Evolutionary conservation across 208 protist species (phyloP).

Genomic region (Leishmania lainsoni): DNA sequence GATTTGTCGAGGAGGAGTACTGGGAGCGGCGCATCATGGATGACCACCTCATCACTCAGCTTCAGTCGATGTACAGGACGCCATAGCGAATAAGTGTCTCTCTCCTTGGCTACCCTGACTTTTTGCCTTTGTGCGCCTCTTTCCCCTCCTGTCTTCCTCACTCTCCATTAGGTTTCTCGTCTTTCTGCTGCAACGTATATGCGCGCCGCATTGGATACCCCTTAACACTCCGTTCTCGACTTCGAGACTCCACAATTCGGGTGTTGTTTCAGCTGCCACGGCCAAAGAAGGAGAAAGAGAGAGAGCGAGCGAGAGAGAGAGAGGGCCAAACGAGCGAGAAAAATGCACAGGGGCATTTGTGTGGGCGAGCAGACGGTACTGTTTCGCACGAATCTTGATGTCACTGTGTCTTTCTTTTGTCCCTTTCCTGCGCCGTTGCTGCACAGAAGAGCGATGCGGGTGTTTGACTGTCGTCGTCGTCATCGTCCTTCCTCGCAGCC

Average conservation of each 20-base stretch:
- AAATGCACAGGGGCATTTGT: not conserved
- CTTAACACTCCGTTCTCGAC: not conserved
- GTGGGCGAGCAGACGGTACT: not conserved
- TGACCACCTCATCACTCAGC: slow-evolving; percentile 42
- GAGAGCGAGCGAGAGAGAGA: not conserved
- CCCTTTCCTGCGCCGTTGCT: not conserved
- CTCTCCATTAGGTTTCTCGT: not conserved
- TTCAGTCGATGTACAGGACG: slow-evolving; percentile 23
- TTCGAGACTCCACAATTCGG: not conserved
- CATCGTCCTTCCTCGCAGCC: not conserved
- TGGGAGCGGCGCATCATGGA: slow-evolving; percentile 36
- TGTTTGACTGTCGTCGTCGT: not conserved
- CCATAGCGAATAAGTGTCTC: not conserved
- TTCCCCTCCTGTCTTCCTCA: not conserved
- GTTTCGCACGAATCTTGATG: not conserved
- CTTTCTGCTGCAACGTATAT: not conserved
- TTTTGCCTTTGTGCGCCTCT: not conserved
- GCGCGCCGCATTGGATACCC: not conserved
- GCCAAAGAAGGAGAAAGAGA: not conserved
- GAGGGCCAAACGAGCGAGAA: not conserved
- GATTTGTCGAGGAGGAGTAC: slow-evolving; percentile 54
- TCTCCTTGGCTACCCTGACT: not conserved
- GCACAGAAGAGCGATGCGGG: not conserved
- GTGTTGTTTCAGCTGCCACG: not conserved
- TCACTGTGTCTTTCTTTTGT: not conserved